Evolutionary conservation across 495 filamentous ascomycete species (phyloP).

Genomic region (Penicillium coffeae): DNA sequence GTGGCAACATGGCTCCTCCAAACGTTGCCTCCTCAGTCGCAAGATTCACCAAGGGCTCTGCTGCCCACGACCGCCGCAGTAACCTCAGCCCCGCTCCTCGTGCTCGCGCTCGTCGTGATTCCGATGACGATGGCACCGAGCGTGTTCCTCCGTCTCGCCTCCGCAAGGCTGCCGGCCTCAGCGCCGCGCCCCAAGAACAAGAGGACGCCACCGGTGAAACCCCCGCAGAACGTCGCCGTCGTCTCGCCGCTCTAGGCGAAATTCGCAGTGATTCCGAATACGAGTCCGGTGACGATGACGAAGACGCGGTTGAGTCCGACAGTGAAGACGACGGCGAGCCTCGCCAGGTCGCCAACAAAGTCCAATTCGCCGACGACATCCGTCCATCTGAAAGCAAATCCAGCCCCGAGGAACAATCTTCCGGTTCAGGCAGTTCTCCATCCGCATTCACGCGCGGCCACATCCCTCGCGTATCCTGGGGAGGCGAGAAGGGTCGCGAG

Average conservation of each 20-base stretch:
- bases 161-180: conserved; percentile 35
- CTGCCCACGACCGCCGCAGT: conserved; percentile 50
- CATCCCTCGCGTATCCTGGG: conserved; percentile 25
- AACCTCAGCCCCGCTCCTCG: conserved; percentile 29
- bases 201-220: conserved; percentile 63
- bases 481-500: conserved; percentile 28
- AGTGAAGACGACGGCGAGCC: conserved; percentile 28
- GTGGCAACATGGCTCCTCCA: conserved; percentile 33
- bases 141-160: conserved; percentile 47
- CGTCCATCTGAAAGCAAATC: conserved; percentile 15
- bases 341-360: conserved; percentile 17
- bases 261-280: conserved; percentile 54
- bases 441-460: conserved; percentile 12
- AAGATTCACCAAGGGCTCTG: conserved; percentile 37
- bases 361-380: conserved; percentile 33
- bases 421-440: conserved; percentile 15
- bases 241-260: conserved; percentile 79
- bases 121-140: conserved; percentile 57
- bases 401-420: conserved; percentile 13
- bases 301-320: conserved; percentile 20
- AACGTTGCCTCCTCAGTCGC: conserved; percentile 45
- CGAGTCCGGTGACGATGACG: conserved; percentile 49
- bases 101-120: conserved; percentile 41
- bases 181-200: conserved; percentile 20
- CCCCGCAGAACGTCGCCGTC: conserved; percentile 73